A percentile compares a stretch with the other conserved stretches of the same genome.
These are phyloP conservation scores for Neurospora sp. DNA, from an alignment of 495 filamentous ascomycete genomes.

Conservation along the genomic window DNA sequence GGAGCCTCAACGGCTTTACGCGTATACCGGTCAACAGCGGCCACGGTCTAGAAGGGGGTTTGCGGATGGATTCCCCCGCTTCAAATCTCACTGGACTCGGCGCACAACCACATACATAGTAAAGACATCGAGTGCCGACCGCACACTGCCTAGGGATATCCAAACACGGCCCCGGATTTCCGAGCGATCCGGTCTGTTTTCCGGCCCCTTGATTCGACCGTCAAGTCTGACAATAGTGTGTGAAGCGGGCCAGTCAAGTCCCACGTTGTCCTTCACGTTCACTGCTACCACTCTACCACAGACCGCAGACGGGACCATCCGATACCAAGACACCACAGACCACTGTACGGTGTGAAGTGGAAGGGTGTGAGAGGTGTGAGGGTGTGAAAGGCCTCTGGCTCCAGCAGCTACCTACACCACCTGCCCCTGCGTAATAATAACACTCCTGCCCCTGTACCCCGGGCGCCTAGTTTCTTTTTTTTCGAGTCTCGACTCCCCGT, in stretches of 20 bases:
- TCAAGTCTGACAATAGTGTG: not conserved
- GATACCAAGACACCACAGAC: not conserved
- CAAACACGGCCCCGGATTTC: conserved; percentile 14
- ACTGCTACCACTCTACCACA: not conserved
- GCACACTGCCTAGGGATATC: not conserved
- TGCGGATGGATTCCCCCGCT: not conserved
- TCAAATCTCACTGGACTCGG: not conserved
- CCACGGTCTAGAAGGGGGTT: not conserved
- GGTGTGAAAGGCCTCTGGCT: not conserved
- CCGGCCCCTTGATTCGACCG: conserved; percentile 13
- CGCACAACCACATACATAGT: not conserved
- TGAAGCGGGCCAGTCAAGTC: not conserved
- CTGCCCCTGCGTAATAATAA: not conserved
- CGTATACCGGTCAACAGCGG: not conserved
- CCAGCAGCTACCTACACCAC: not conserved
- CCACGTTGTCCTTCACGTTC: not conserved
- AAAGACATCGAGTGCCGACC: not conserved
- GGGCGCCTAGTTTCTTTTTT: not conserved
- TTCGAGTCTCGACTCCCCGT: not conserved
- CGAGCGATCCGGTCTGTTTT: conserved; percentile 8
- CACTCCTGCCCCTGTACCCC: not conserved
- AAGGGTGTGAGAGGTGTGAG: not conserved
- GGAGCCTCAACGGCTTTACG: not conserved
- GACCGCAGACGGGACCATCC: not conserved
- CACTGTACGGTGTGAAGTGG: not conserved